Evolutionary conservation across 164 flowering plant genomes (phyloP), one percentile per base, ranked within the genome.

Genomic region (Nelumbo lutea): DNA sequence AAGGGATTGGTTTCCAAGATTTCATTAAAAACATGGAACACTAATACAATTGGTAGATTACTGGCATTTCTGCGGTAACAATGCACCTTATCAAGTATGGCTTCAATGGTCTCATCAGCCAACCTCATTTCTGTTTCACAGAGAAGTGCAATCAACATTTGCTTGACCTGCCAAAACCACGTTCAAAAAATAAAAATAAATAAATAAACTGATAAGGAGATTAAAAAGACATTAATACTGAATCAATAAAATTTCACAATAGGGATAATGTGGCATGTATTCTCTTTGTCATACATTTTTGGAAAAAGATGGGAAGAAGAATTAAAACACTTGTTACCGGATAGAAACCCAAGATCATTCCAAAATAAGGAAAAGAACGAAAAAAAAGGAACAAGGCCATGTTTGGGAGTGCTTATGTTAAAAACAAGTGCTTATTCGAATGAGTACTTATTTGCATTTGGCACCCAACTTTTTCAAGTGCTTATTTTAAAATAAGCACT

Each of bases 111-210:
- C 62, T 92, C 97, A 76, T 95, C 98, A 69, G 97, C 85, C 81
- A 95, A 76, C 82, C 87, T 91, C 98, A 95, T 83, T 62, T 90
- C 96, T 53, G 97, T 88, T 78, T 95, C 98, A 65, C 89, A 82
- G 39, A 95, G 83, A 82, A 95, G 93, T 61, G 98, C 98, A 78
- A 90, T 88, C 70, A 95, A 69, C 98, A 95, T 95, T 82, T 89
- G 93, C 76, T 90, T 95, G 58, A 95, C 98, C 98, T 95, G 93
- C 75, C 71, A 88, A 83, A 78, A 74, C 69, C 61, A 69, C 44
- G 59, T n/a, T 55, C 64, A 42, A 70, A n/a, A 55, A 4, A 61
- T 65, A 67, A n/a, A 82, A 67, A 79, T 70, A 4, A 5, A 8
- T 47, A 56, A 42, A 53, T 27, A 65, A 4, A 38, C 27, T 27